These are phyloP conservation scores for Carex kokanica DNA, from an alignment of 176 grass and related monocot genomes.

Conservation along the genomic window DNA sequence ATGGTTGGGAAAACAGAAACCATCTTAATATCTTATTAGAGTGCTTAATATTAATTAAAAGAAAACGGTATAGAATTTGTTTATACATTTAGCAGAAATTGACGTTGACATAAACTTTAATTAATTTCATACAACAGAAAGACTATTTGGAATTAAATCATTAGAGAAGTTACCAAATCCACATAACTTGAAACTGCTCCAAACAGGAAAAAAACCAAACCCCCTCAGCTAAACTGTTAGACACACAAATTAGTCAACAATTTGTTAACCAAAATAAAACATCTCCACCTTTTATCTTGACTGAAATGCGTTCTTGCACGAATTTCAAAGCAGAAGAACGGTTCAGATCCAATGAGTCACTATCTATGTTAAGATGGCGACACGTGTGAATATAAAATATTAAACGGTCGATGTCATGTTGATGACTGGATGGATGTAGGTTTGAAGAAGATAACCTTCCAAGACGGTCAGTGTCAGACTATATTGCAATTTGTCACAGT, in stretches of 20 bases:
- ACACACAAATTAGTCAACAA: neutral
- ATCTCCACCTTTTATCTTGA: neutral
- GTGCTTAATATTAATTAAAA: too few relatives aligned
- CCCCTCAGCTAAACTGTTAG: neutral
- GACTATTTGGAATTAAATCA: neutral
- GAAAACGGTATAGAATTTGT: neutral
- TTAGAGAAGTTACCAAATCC: too few relatives aligned
- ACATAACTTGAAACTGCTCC: neutral
- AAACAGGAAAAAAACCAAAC: neutral
- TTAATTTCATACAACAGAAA: neutral
- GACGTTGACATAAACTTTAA: neutral
- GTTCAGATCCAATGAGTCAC: neutral
- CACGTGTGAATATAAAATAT: slow-evolving; percentile 5
- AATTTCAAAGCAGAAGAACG: neutral
- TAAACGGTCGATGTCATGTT: neutral
- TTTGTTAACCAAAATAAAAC: neutral
- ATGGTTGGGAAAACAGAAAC: neutral
- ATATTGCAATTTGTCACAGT: neutral
- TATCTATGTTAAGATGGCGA: neutral
- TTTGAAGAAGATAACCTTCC: slow-evolving; percentile 22
- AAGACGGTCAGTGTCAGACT: neutral
- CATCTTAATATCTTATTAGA: too few relatives aligned
- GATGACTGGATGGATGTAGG: neutral
- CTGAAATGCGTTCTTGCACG: neutral
- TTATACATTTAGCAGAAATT: neutral